Percentiles rank a stretch among this genome's conserved stretches.
phyloP scores from a whole-genome alignment of 306 rosid species.

The Hippophae gyantsensis region DNA sequence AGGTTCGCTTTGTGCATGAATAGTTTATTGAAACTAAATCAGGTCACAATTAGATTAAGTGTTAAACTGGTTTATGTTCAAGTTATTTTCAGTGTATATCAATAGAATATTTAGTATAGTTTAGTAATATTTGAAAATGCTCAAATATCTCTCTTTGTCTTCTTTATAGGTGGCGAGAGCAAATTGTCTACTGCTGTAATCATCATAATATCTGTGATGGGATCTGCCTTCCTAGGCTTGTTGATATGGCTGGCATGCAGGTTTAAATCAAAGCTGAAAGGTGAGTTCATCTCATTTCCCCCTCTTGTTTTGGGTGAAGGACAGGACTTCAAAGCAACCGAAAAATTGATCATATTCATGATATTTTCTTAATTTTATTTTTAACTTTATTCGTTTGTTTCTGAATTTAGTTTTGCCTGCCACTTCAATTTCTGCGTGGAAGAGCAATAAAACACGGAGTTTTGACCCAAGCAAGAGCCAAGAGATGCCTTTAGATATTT shows the following conservation, averaged over 20 bases:
- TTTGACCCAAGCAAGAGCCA: conserved; percentile 30
- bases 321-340: conserved; percentile 1
- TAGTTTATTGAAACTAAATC: too few relatives aligned
- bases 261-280: conserved; percentile 41
- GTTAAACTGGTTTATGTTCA: too few relatives aligned
- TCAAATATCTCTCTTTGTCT: conserved; percentile 1
- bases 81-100: background rate
- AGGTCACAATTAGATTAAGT: too few relatives aligned
- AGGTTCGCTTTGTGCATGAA: too few relatives aligned
- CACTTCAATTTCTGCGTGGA: conserved; percentile 28
- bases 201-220: conserved; percentile 26
- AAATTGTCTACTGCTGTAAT: conserved; percentile 27
- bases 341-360: conserved; percentile 2
- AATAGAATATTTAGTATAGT: background rate
- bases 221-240: conserved; percentile 33
- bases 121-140: conserved; percentile 1
- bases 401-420: conserved; percentile 26
- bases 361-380: conserved; percentile 9
- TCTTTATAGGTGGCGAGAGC: conserved; percentile 25
- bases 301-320: background rate
- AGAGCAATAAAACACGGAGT: conserved; percentile 27
- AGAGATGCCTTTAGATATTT: conserved; percentile 49
- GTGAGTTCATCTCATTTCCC: conserved; percentile 24
- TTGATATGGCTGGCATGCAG: conserved; percentile 34
- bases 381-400: conserved; percentile 1